phyloP scores from a whole-genome alignment of 345 rosid genomes.

The Eucalyptus sp. region DNA sequence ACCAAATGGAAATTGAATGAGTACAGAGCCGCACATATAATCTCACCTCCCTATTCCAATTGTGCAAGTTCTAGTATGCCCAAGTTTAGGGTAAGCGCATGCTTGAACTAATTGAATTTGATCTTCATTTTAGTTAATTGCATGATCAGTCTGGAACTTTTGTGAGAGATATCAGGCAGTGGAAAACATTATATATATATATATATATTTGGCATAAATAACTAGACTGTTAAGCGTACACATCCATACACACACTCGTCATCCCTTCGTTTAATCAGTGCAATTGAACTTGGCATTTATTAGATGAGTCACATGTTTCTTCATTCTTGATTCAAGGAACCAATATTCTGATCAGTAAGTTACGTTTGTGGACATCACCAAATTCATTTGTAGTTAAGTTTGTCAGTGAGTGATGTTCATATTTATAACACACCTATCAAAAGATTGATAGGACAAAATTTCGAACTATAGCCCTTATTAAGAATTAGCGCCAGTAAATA shows the following conservation, averaged over 20 bases:
- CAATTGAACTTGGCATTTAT: not conserved
- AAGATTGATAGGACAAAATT: not conserved
- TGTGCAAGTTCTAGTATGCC: not conserved
- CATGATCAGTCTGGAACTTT: not conserved
- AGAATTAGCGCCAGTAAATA: not conserved
- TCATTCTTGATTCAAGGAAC: not conserved
- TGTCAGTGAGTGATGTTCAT: not conserved
- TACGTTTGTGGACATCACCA: not conserved
- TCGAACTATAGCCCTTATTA: not conserved
- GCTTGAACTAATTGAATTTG: not conserved
- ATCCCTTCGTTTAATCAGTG: not conserved
- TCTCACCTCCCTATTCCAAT: not conserved
- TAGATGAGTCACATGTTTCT: not conserved
- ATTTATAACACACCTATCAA: not conserved
- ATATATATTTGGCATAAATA: not conserved
- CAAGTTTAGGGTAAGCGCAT: not conserved
- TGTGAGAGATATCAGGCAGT: not conserved
- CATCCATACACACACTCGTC: not conserved
- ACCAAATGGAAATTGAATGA: constrained; percentile 8
- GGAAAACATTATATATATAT: not conserved
- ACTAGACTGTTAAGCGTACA: not conserved
- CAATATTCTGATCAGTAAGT: not conserved
- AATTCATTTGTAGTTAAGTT: not conserved
- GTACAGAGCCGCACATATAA: constrained; percentile 53
- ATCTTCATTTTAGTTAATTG: not conserved